Percentiles rank a stretch among this genome's conserved stretches.
phyloP scores from a whole-genome alignment of 306 rosid genomes.

The Pyrus communis region DNA sequence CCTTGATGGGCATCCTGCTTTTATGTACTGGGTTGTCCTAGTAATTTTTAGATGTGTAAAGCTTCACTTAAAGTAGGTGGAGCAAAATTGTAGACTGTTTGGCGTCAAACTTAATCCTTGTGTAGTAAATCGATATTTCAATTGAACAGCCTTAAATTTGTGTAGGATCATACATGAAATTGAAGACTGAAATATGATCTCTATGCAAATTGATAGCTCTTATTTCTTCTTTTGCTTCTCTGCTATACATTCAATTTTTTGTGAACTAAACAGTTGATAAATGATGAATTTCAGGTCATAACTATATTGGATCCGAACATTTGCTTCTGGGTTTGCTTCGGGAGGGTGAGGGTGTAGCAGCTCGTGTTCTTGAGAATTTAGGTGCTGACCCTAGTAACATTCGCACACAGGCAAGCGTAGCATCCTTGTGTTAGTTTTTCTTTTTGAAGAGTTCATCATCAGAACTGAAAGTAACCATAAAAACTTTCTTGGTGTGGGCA shows the following conservation, averaged over 20 bases:
- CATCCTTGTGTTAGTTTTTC: neutral
- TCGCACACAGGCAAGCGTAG: slow-evolving; percentile 77
- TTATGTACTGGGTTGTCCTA: neutral
- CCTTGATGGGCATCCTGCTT: neutral
- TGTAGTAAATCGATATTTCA: neutral
- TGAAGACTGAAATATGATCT: neutral
- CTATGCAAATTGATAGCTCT: neutral
- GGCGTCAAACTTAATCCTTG: neutral
- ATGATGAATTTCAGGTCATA: slow-evolving; percentile 58
- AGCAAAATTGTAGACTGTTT: neutral
- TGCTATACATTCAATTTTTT: neutral
- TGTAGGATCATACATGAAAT: neutral
- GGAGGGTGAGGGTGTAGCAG: slow-evolving; percentile 98
- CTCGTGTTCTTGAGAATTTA: slow-evolving; percentile 89
- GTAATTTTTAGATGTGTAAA: neutral
- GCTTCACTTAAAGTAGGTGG: neutral
- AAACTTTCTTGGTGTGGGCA: slow-evolving; percentile 18
- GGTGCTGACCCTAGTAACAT: slow-evolving; percentile 95
- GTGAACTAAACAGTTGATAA: neutral
- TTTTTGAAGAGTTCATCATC: neutral
- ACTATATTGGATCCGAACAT: slow-evolving; percentile 95
- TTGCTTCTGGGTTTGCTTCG: slow-evolving; percentile 95
- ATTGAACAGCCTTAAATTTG: neutral
- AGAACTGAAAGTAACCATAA: neutral
- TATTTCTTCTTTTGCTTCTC: neutral